Conservation (phyloP, 805 yeast species). For the Metschnikowia bowlesiae region DNA sequence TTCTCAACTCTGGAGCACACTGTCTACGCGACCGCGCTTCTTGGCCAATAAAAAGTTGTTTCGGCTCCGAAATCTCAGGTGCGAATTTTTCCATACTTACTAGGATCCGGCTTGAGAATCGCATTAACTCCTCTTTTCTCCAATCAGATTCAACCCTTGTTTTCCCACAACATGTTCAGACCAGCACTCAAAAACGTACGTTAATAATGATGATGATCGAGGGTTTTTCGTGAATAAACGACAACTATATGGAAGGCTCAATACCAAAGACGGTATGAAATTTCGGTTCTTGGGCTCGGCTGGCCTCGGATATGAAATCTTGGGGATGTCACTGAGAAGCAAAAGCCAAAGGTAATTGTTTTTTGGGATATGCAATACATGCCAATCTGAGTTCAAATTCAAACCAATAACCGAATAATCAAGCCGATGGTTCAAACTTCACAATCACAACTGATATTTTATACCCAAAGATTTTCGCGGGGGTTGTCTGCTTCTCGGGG, state of each 20-base stretch:
- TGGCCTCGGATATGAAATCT: not conserved
- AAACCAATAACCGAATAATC: too few species aligned
- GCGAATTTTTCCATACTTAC: slow-evolving; percentile 17
- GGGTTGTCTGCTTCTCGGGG: too few species aligned
- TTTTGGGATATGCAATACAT: too few species aligned
- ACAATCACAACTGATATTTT: too few species aligned
- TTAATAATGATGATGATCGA: not conserved
- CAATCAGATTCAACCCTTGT: slow-evolving; percentile 8
- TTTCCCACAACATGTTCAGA: slow-evolving; percentile 16
- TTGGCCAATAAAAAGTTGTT: slow-evolving; percentile 13
- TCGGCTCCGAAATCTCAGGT: slow-evolving; percentile 17
- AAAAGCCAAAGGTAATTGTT: too few species aligned
- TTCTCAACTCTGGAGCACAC: slow-evolving; percentile 4
- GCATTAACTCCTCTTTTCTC: slow-evolving; percentile 4
- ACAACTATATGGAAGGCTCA: not conserved
- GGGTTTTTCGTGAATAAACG: not conserved
- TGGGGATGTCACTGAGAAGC: not conserved
- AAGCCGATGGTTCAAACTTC: not conserved
- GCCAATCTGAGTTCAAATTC: too few species aligned
- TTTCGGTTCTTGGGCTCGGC: not conserved
- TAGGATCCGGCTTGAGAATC: not conserved
- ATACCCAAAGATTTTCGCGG: too few species aligned
- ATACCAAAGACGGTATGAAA: not conserved
- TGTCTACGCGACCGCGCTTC: slow-evolving; percentile 1
- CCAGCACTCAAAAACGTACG: slow-evolving; percentile 19